Evolutionary conservation across 1,139 yeast species (phyloP), one percentile per base, ranked within the genome.

Genomic region (Suhomyces bribrorum): DNA sequence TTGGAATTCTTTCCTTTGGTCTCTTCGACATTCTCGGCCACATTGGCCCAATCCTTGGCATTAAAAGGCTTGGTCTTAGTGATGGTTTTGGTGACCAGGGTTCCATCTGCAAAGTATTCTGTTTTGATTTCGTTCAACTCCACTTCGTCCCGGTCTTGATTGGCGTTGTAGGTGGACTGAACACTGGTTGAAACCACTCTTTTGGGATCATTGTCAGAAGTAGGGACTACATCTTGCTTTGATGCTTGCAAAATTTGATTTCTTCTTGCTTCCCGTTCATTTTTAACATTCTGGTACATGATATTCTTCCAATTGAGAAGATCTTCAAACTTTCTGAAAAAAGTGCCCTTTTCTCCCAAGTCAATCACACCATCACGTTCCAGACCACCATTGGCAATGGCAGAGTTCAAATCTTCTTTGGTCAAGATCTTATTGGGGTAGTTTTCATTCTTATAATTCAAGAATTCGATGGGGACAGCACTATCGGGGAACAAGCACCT

Each of bases 401-500:
- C 67, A 12, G 44, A 35, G 20, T 58, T 51, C 32, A 70, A 69
- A 43, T 70, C 77, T 44, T 83, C 88, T 46, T 71, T 78, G 29
- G 82, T 71, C 47, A 81, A 50, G 13, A 73, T 69, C 23, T 57
- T 57, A 18, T 54, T 52, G 1, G 57, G 51, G 29, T 52, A 54
- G 18, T 49, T 43, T 31, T 58, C 50, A 9, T 57, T 49, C 56
- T 66, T 69, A 40, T 53, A 52, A 26, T 52, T 52, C 49, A 69
- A 57, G 16, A 59, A 47, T 32, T 60, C 63, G 22, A 62, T 57
- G 0, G 71, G 64, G 14, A 81, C 69, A 25, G 63, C 68, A 14
- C 73, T 57, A 42, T 73, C 71, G 20, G 95, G 95, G 62, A 89
- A 85, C 38, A 89, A 66, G 61, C 97, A 89, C 53, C 89, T 75